A percentile compares a stretch with the other conserved stretches of the same genome.
Evolutionary conservation across 345 rosid genomes (phyloP).

Genomic region (Carallia brachiata): DNA sequence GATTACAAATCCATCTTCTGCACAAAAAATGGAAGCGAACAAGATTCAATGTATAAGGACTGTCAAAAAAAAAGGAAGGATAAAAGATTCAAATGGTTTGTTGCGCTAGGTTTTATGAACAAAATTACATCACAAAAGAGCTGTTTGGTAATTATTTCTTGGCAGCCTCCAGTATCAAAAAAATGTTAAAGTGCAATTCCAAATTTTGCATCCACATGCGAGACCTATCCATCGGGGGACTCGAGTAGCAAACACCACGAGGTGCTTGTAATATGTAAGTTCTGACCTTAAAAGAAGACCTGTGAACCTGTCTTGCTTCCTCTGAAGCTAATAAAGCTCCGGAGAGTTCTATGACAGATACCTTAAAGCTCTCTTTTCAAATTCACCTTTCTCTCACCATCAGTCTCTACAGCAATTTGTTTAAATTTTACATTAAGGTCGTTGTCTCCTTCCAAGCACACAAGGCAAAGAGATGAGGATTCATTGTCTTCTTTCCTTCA

Average conservation of each 20-base stretch:
- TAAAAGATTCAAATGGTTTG: background rate
- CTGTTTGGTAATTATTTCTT: background rate
- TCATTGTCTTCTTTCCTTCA: slow-evolving; percentile 43
- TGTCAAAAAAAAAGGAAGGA: background rate
- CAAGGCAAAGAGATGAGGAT: slow-evolving; percentile 31
- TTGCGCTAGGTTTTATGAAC: background rate
- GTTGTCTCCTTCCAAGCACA: slow-evolving; percentile 47
- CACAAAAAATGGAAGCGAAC: slow-evolving; percentile 4
- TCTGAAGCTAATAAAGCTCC: slow-evolving; percentile 29
- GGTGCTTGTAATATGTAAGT: slow-evolving; percentile 41
- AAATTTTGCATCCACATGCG: background rate
- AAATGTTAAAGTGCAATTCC: too few relatives aligned
- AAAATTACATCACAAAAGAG: background rate
- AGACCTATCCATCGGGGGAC: too few relatives aligned
- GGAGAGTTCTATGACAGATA: slow-evolving; percentile 32
- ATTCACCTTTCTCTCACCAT: slow-evolving; percentile 7
- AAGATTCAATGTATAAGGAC: background rate
- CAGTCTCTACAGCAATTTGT: slow-evolving; percentile 6
- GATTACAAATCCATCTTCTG: slow-evolving; percentile 41
- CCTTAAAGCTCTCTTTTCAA: slow-evolving; percentile 36
- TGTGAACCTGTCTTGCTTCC: slow-evolving; percentile 33
- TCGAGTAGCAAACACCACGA: background rate
- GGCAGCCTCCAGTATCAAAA: background rate
- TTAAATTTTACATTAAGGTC: slow-evolving; percentile 37
- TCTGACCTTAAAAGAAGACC: slow-evolving; percentile 22